A percentile compares a stretch with the other conserved stretches of the same genome.
These are phyloP conservation scores for Vigna hirtella DNA, from an alignment of 306 rosid species.

Conservation along the genomic window DNA sequence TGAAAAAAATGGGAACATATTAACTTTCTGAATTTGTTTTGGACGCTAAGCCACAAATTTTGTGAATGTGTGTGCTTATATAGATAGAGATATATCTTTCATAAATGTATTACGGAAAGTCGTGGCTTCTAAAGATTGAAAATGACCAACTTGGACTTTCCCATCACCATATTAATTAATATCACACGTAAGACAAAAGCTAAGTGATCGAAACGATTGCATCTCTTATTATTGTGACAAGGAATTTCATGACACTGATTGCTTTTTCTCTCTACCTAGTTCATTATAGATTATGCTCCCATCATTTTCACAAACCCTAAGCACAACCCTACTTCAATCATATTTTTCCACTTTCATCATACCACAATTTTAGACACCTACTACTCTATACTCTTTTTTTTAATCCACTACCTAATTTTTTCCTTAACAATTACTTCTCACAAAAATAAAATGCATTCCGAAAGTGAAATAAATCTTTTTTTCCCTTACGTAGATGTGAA, in stretches of 20 bases:
- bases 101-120: conserved; percentile 30
- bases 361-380: background rate
- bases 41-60: conserved; percentile 44
- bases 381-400: background rate
- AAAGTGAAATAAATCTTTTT: no score
- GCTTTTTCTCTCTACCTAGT: background rate
- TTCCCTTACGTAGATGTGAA: no score
- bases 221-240: conserved; percentile 44
- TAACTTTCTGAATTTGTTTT: background rate
- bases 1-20: conserved; percentile 20
- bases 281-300: conserved; percentile 13
- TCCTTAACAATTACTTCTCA: no score
- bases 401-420: no score
- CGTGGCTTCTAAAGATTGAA: conserved; percentile 44
- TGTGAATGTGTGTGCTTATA: conserved; percentile 2
- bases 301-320: conserved; percentile 10
- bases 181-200: conserved; percentile 43
- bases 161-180: conserved; percentile 46
- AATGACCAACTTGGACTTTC: conserved; percentile 49
- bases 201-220: conserved; percentile 9
- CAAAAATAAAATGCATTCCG: no score
- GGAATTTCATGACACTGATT: conserved; percentile 55
- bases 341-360: background rate
- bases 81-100: conserved; percentile 37
- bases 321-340: background rate